Evolutionary conservation across 306 rosid genomes (phyloP).

Genomic region (Abrus precatorius): DNA sequence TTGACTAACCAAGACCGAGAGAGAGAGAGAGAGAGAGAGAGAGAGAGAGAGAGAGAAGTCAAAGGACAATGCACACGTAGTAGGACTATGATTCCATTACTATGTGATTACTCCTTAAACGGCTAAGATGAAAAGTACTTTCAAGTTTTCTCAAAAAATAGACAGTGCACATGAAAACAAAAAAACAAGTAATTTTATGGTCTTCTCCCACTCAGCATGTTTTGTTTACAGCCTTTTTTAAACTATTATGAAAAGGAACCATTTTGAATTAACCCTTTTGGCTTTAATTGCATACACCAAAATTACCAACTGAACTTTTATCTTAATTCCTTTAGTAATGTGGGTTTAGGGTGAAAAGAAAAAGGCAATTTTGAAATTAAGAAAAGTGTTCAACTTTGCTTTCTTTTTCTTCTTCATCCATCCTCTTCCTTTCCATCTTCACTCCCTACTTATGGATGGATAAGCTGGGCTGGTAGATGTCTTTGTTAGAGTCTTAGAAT

Average conservation of each 20-base stretch:
- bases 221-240: background rate
- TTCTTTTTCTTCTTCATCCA: background rate
- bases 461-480: conserved; percentile 9
- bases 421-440: conserved; percentile 15
- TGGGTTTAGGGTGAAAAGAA: background rate
- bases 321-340: background rate
- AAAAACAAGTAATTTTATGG: conserved; percentile 7
- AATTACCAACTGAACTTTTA: background rate
- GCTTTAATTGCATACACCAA: background rate
- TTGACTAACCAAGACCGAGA: background rate
- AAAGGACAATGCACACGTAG: conserved; percentile 32
- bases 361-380: background rate
- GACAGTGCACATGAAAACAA: background rate
- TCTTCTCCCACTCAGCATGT: background rate
- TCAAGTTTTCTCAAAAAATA: background rate
- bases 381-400: conserved; percentile 3
- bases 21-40: conserved; percentile 34
- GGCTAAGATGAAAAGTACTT: conserved; percentile 5
- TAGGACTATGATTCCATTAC: background rate
- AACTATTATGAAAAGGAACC: background rate
- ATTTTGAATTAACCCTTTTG: conserved; percentile 13
- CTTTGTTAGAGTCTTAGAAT: conserved; percentile 24
- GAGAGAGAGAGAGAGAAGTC: conserved; percentile 11
- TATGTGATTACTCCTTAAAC: conserved; percentile 29
- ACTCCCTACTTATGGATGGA: background rate